A percentile compares a stretch with the other conserved stretches of the same genome.
phyloP scores from a whole-genome alignment of 441 rosid species.

The Gossypium aridum region DNA sequence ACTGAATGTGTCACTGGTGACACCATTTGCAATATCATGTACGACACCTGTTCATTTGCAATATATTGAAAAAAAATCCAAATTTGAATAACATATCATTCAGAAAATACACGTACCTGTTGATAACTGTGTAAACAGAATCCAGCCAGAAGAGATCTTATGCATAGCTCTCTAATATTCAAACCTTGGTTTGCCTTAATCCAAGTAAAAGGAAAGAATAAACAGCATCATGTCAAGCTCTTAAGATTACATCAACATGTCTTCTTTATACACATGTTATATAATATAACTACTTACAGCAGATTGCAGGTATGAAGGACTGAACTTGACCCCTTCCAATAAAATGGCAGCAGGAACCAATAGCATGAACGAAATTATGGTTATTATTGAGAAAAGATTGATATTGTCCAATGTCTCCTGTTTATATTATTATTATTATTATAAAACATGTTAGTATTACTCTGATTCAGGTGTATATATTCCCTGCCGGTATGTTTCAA shows the following conservation, averaged over 20 bases:
- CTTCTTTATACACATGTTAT: background rate
- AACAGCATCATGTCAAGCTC: background rate
- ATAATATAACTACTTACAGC: constrained; percentile 34
- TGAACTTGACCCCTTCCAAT: background rate
- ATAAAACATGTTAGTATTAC: background rate
- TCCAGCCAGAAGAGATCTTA: constrained; percentile 47
- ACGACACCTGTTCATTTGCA: constrained; percentile 38
- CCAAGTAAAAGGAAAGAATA: background rate
- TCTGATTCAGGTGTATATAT: background rate
- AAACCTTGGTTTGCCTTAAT: constrained; percentile 49
- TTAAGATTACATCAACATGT: background rate
- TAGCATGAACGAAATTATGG: constrained; percentile 44
- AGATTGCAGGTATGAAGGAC: constrained; percentile 29
- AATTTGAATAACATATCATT: background rate
- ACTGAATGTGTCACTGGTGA: constrained; percentile 67
- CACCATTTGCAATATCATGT: constrained; percentile 48
- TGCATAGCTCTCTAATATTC: constrained; percentile 33
- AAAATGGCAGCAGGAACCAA: constrained; percentile 40
- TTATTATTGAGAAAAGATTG: constrained; percentile 61
- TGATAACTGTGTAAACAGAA: constrained; percentile 59
- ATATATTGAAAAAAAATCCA: background rate
- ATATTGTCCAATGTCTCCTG: constrained; percentile 61
- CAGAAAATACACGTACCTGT: constrained; percentile 30
- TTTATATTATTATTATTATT: background rate
- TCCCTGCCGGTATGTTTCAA: no score